Percentiles rank a stretch among this genome's conserved stretches.
Conservation (phyloP, 371 early-diverging fungal genomes). For the Mortierella sp. region DNA sequence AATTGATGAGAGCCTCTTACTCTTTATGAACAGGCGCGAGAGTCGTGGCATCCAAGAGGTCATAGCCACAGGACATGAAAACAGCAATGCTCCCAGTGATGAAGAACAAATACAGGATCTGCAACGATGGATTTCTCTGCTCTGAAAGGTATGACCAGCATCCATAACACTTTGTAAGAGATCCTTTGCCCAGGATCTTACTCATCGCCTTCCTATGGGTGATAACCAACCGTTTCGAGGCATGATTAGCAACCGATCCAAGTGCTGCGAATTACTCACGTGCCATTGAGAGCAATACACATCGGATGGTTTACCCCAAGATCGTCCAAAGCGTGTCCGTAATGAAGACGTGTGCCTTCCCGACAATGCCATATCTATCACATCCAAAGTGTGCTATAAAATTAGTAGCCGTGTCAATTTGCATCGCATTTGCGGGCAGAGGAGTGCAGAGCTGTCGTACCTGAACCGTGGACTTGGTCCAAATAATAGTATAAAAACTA, state of each 20-base stretch:
- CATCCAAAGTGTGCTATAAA: too few species aligned
- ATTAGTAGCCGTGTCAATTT: constrained; percentile 34
- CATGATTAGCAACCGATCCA: too few species aligned
- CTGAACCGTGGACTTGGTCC: constrained; percentile 63
- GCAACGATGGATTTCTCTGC: constrained; percentile 49
- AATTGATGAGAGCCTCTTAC: constrained; percentile 12
- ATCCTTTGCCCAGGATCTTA: constrained; percentile 28
- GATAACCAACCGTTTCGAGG: neutral
- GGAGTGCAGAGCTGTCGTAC: constrained; percentile 7
- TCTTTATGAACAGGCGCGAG: constrained; percentile 35
- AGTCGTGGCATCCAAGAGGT: constrained; percentile 34
- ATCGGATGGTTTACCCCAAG: constrained; percentile 11
- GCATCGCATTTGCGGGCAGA: too few species aligned
- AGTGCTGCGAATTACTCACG: too few species aligned
- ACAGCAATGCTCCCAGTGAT: constrained; percentile 40
- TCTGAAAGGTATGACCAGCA: constrained; percentile 47
- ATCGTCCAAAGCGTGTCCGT: constrained; percentile 55
- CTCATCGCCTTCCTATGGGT: constrained; percentile 26
- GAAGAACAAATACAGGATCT: constrained; percentile 47
- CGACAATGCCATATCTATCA: constrained; percentile 47
- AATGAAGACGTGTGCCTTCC: constrained; percentile 53
- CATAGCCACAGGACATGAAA: constrained; percentile 41
- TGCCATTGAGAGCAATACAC: neutral
- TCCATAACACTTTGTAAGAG: constrained; percentile 24
- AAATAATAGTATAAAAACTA: constrained; percentile 61